phyloP scores from a whole-genome alignment of 805 yeast genomes.

The Barnettozyma californica region DNA sequence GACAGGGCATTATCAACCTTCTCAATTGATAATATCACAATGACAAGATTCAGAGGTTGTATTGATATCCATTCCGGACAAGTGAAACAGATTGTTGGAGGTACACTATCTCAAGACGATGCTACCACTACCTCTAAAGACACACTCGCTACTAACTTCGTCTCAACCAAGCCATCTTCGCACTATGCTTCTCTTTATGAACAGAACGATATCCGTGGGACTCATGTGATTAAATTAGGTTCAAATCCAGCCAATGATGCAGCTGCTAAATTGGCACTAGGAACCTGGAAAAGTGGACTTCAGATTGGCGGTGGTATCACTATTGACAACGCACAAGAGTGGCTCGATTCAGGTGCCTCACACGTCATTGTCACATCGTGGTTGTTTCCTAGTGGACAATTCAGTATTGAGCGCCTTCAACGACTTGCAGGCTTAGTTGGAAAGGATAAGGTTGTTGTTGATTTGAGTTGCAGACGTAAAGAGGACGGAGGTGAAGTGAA shows the following conservation, averaged over 20 bases:
- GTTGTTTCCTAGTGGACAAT: conserved; percentile 64
- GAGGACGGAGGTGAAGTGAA: conserved; percentile 18
- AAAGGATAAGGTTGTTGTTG: conserved; percentile 67
- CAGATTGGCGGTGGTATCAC: conserved; percentile 96
- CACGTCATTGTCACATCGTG: conserved; percentile 92
- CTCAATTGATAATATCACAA: conserved; percentile 22
- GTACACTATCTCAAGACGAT: conserved; percentile 63
- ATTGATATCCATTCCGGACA: conserved; percentile 93
- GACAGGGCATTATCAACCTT: neutral
- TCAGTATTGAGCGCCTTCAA: conserved; percentile 46
- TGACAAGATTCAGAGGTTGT: conserved; percentile 92
- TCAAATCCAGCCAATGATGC: conserved; percentile 65
- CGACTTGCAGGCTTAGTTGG: conserved; percentile 55
- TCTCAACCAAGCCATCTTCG: conserved; percentile 66
- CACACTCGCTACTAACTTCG: conserved; percentile 63
- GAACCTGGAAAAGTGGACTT: conserved; percentile 63
- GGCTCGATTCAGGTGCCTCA: conserved; percentile 77
- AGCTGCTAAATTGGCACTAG: conserved; percentile 75
- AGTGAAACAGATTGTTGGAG: conserved; percentile 96
- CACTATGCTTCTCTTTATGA: conserved; percentile 71
- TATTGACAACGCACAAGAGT: conserved; percentile 60
- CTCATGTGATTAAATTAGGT: conserved; percentile 93
- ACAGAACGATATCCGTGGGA: conserved; percentile 54
- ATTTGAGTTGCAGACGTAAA: conserved; percentile 73
- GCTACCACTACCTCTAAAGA: conserved; percentile 9